A percentile compares a stretch with the other conserved stretches of the same genome.
Evolutionary conservation across 1,139 yeast genomes (phyloP).

Genomic region (Pichia sp.): DNA sequence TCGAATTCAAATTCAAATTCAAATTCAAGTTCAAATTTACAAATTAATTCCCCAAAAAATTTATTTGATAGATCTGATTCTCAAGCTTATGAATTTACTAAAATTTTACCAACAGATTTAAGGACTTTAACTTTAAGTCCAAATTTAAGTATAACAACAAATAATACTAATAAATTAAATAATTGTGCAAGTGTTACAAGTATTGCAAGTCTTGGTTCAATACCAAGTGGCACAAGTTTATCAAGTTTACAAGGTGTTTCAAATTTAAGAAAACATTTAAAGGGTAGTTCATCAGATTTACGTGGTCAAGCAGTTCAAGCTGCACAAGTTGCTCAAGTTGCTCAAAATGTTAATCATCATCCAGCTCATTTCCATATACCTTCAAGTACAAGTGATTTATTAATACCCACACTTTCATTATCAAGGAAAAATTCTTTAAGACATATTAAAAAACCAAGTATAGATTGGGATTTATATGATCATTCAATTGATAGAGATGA

Average conservation of each 20-base stretch:
- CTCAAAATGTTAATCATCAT: background rate
- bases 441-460: slow-evolving; percentile 17
- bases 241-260: slow-evolving; percentile 6
- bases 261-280: slow-evolving; percentile 11
- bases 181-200: slow-evolving; percentile 9
- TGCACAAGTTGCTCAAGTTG: slow-evolving; percentile 2
- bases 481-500: slow-evolving; percentile 10
- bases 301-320: slow-evolving; percentile 13
- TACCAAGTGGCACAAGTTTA: slow-evolving; percentile 10
- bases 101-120: slow-evolving; percentile 8
- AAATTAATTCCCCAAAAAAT: slow-evolving; percentile 9
- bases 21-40: background rate
- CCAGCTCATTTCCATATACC: slow-evolving; percentile 1
- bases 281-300: slow-evolving; percentile 16
- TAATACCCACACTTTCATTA: slow-evolving; percentile 10
- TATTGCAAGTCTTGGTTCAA: slow-evolving; percentile 7
- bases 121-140: slow-evolving; percentile 6
- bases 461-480: slow-evolving; percentile 20
- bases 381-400: slow-evolving; percentile 8
- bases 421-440: slow-evolving; percentile 12
- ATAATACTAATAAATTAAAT: background rate
- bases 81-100: slow-evolving; percentile 27
- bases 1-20: slow-evolving; percentile 25
- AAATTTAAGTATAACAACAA: background rate
- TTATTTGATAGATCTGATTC: slow-evolving; percentile 25